A percentile compares a stretch with the other conserved stretches of the same genome.
Evolutionary conservation across 306 rosid species (phyloP).

Genomic region (Cucumis melo): DNA sequence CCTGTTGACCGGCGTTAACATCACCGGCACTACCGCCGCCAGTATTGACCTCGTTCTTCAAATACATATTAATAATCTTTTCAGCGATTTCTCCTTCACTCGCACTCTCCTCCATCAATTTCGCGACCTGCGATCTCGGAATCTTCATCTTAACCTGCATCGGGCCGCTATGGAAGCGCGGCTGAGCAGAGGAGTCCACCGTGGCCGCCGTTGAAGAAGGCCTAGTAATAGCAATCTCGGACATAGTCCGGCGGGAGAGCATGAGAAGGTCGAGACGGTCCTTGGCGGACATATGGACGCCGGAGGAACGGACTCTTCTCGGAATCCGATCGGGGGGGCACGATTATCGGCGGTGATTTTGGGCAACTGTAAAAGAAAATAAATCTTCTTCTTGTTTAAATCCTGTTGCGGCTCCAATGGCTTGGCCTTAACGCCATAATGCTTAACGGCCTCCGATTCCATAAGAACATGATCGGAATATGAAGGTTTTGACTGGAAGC

Average conservation of each 20-base stretch:
- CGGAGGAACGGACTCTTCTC: constrained; percentile 50
- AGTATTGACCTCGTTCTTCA: neutral
- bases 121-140: constrained; percentile 56
- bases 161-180: constrained; percentile 18
- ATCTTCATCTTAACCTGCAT: constrained; percentile 49
- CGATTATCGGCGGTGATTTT: neutral
- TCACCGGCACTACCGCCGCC: neutral
- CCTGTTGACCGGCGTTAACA: neutral
- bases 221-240: constrained; percentile 31
- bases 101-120: constrained; percentile 48
- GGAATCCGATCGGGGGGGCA: neutral
- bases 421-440: constrained; percentile 53
- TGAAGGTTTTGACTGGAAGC: too few species aligned
- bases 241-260: constrained; percentile 58
- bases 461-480: constrained; percentile 52
- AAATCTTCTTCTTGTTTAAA: constrained; percentile 40
- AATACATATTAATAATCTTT: constrained; percentile 25
- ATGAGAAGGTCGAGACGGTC: constrained; percentile 74
- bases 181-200: constrained; percentile 1
- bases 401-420: constrained; percentile 52
- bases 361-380: constrained; percentile 51
- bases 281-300: constrained; percentile 48
- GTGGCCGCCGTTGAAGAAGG: neutral
- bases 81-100: constrained; percentile 47
- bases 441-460: constrained; percentile 54